A percentile compares a stretch with the other conserved stretches of the same genome.
These are phyloP conservation scores for Nakazawaea holstii DNA, from an alignment of 805 yeast species.

Conservation along the genomic window DNA sequence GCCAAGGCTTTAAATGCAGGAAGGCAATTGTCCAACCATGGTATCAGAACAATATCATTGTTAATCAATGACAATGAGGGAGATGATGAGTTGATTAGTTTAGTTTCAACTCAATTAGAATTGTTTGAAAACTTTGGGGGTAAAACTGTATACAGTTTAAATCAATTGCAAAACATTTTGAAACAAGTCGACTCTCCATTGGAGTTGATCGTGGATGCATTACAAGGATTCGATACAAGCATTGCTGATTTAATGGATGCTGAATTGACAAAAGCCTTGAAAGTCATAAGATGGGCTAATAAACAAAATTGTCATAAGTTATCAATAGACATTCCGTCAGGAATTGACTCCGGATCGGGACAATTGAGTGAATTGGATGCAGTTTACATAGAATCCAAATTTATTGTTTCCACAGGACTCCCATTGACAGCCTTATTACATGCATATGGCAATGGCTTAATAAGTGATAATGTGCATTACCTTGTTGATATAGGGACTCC, in stretches of 20 bases:
- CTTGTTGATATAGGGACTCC: conserved; percentile 73
- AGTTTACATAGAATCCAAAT: conserved; percentile 36
- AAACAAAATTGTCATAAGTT: conserved; percentile 38
- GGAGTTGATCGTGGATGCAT: conserved; percentile 75
- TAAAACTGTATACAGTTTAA: conserved; percentile 39
- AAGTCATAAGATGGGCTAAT: conserved; percentile 67
- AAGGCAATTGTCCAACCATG: conserved; percentile 70
- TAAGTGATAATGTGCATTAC: conserved; percentile 50
- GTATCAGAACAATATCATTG: conserved; percentile 60
- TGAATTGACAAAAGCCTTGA: conserved; percentile 33
- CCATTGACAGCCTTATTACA: conserved; percentile 61
- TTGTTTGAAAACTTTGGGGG: conserved; percentile 64
- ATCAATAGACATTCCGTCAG: conserved; percentile 79
- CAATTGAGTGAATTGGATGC: conserved; percentile 26
- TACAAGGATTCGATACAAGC: conserved; percentile 77
- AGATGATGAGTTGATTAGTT: conserved; percentile 24
- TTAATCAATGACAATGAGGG: conserved; percentile 29
- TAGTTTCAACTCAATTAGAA: conserved; percentile 43
- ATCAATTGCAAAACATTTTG: conserved; percentile 30
- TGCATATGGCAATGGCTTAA: conserved; percentile 52
- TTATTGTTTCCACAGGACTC: conserved; percentile 66
- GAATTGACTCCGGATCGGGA: conserved; percentile 82
- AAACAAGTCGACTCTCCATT: conserved; percentile 62
- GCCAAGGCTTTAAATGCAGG: conserved; percentile 74
- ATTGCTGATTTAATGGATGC: conserved; percentile 49